Percentiles rank a stretch among this genome's conserved stretches.
These are phyloP conservation scores for Bruguiera parviflora DNA, from an alignment of 345 rosid genomes.

Conservation along the genomic window DNA sequence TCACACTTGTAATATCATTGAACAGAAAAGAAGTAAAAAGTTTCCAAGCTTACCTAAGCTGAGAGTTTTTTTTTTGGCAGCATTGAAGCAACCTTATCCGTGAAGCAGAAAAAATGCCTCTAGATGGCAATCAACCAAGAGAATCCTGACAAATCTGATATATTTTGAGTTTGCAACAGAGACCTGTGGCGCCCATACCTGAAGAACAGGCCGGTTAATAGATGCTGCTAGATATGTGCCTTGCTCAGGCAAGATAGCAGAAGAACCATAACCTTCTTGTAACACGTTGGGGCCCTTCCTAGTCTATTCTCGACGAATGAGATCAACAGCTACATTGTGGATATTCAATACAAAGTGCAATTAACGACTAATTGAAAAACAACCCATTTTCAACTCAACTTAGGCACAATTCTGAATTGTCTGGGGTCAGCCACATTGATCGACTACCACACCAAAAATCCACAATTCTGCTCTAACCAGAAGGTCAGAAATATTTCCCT, in stretches of 20 bases:
- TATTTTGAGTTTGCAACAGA: constrained; percentile 7
- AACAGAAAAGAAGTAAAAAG: constrained; percentile 8
- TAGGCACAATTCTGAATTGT: too few relatives aligned
- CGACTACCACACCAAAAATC: too few relatives aligned
- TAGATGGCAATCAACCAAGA: constrained; percentile 5
- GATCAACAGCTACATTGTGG: constrained; percentile 79
- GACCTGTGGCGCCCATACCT: constrained; percentile 49
- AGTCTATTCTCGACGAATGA: constrained; percentile 87
- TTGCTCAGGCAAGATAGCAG: constrained; percentile 95
- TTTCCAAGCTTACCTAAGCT: constrained; percentile 69
- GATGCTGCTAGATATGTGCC: constrained; percentile 97
- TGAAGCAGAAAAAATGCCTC: constrained; percentile 53
- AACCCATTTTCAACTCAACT: too few relatives aligned
- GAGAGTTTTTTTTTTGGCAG: constrained; percentile 81
- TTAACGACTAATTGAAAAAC: constrained; percentile 6
- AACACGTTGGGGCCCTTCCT: constrained; percentile 69
- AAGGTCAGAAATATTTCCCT: too few relatives aligned
- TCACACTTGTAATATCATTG: background rate
- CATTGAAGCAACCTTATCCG: constrained; percentile 80
- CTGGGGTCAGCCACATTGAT: too few relatives aligned
- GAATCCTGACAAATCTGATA: constrained; percentile 1
- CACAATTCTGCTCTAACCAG: too few relatives aligned
- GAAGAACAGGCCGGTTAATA: constrained; percentile 84
- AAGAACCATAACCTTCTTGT: constrained; percentile 98
- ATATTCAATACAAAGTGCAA: too few relatives aligned